Conservation (phyloP, 139 green algal species). For the Chlamydomonas eustigma region DNA sequence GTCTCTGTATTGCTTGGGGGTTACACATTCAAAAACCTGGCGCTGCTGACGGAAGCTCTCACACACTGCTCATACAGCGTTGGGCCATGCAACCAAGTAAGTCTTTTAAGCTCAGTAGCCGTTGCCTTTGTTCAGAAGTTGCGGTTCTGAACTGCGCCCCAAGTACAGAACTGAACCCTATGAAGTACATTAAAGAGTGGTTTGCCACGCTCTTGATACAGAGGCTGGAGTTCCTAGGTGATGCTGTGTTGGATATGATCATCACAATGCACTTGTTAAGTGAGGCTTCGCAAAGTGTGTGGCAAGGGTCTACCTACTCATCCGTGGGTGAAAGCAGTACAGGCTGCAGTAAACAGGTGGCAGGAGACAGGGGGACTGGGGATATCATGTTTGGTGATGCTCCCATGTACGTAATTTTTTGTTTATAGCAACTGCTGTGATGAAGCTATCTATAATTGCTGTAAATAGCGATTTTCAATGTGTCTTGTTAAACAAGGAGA, state of each 20-base stretch:
- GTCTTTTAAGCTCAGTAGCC: too few species aligned
- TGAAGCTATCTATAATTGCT: too few species aligned
- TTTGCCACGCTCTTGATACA: not conserved
- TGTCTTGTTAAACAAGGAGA: too few species aligned
- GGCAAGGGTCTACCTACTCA: too few species aligned
- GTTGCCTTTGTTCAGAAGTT: too few species aligned
- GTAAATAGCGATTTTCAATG: too few species aligned
- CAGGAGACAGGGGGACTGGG: not conserved
- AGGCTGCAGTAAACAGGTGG: not conserved
- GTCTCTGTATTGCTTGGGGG: constrained; percentile 10
- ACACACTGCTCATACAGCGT: constrained; percentile 18
- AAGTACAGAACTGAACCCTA: too few species aligned
- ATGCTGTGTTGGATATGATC: constrained; percentile 14
- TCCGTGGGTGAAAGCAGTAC: not conserved
- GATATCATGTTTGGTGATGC: not conserved
- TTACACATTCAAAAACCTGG: not conserved
- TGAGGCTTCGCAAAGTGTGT: not conserved
- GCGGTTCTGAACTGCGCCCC: too few species aligned
- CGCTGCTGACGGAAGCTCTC: constrained; percentile 15
- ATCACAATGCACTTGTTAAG: constrained; percentile 13
- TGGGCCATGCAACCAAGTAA: constrained; percentile 17
- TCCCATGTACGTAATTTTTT: not conserved
- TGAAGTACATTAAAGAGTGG: not conserved
- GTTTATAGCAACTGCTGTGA: too few species aligned
- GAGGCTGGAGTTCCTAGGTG: constrained; percentile 26